phyloP scores from a whole-genome alignment of 352 stramenopile species.

The Pythium volutum region DNA sequence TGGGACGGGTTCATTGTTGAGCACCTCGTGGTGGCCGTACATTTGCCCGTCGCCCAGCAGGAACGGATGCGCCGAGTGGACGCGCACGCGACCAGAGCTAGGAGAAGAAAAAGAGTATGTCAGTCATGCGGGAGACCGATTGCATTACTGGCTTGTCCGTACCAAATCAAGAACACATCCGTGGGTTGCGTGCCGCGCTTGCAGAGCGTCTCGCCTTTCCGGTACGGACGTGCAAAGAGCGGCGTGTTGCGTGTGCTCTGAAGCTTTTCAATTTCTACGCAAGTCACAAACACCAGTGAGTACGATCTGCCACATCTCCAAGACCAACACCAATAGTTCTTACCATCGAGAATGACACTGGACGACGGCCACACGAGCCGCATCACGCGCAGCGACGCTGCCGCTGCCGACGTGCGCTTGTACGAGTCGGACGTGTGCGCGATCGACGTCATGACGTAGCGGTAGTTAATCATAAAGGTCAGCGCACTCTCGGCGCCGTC shows the following conservation, averaged over 20 bases:
- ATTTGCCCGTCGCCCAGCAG: conserved; percentile 44
- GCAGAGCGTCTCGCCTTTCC: conserved; percentile 58
- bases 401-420: conserved; percentile 66
- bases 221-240: conserved; percentile 69
- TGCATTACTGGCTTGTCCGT: conserved; percentile 5
- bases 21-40: conserved; percentile 64
- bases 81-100: conserved; percentile 61
- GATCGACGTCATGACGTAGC: conserved; percentile 82
- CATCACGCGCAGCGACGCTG: conserved; percentile 51
- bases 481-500: conserved; percentile 43
- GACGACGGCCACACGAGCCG: conserved; percentile 52
- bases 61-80: conserved; percentile 66
- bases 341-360: conserved; percentile 68
- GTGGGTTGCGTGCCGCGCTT: conserved; percentile 58
- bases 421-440: conserved; percentile 77
- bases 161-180: conserved; percentile 83
- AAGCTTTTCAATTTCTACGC: conserved; percentile 49
- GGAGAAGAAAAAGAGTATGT: not conserved
- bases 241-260: conserved; percentile 49
- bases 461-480: conserved; percentile 88
- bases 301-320: not conserved
- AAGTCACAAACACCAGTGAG: not conserved
- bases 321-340: not conserved
- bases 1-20: conserved; percentile 68
- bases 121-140: not conserved